These are phyloP conservation scores for Blastomyces gilchristii DNA, from an alignment of 2,329 filamentous ascomycete species.

Conservation along the genomic window DNA sequence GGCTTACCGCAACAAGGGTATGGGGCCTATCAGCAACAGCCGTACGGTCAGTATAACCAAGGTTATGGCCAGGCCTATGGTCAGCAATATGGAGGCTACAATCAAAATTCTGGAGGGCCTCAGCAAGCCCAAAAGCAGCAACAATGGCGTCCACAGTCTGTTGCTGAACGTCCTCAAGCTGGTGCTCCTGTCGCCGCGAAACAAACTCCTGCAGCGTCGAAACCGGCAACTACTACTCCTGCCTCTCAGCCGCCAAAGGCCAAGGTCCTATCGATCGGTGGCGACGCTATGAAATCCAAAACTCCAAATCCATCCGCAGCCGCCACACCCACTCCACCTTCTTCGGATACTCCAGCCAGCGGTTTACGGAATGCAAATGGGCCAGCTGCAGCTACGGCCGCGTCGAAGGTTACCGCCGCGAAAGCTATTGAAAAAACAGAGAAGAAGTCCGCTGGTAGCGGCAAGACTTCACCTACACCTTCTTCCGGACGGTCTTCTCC, in stretches of 20 bases:
- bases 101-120: conserved; percentile 27
- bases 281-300: conserved; percentile 52
- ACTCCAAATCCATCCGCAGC: conserved; percentile 58
- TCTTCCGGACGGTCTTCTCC: conserved; percentile 80
- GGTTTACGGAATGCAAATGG: conserved; percentile 37
- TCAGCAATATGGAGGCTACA: conserved; percentile 37
- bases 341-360: conserved; percentile 42
- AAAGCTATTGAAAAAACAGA: conserved; percentile 92
- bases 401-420: conserved; percentile 70
- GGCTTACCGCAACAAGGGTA: conserved; percentile 43
- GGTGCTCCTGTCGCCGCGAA: conserved; percentile 18
- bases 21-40: conserved; percentile 41
- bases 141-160: conserved; percentile 27
- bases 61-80: conserved; percentile 34
- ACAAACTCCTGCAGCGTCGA: conserved; percentile 39
- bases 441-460: conserved; percentile 52
- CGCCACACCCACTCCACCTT: conserved; percentile 31
- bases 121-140: conserved; percentile 39
- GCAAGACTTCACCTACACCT: conserved; percentile 68
- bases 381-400: conserved; percentile 49
- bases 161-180: conserved; percentile 12
- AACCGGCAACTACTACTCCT: conserved; percentile 32
- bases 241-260: conserved; percentile 41
- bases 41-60: conserved; percentile 40
- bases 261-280: conserved; percentile 52